phyloP scores from a whole-genome alignment of 306 rosid species.

The Vachellia collinsii region DNA sequence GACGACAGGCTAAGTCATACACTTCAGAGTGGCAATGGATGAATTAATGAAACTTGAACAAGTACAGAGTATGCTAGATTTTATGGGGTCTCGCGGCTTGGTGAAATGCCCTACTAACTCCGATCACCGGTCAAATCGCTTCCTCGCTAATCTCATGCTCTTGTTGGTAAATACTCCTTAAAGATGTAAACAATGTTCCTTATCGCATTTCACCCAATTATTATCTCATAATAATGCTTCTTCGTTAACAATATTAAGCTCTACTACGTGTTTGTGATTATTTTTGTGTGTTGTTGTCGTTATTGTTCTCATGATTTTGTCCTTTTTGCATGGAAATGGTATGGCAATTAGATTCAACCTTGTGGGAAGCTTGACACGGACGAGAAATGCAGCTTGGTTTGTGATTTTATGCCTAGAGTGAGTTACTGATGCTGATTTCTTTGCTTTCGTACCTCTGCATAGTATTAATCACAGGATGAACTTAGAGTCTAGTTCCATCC shows the following conservation, averaged over 20 bases:
- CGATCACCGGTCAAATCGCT: slow-evolving; percentile 46
- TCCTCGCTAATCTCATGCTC: slow-evolving; percentile 62
- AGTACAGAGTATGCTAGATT: slow-evolving; percentile 52
- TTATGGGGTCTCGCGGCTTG: slow-evolving; percentile 47
- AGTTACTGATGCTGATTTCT: slow-evolving; percentile 25
- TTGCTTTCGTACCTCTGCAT: slow-evolving; percentile 1
- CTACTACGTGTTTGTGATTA: background rate
- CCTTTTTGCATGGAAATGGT: background rate
- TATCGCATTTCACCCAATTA: background rate
- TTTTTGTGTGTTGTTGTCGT: background rate
- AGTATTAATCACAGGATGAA: background rate
- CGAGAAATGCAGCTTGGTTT: slow-evolving; percentile 60
- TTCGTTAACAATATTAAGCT: background rate
- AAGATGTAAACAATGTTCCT: background rate
- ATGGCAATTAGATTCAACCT: slow-evolving; percentile 55
- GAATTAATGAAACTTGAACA: slow-evolving; percentile 61
- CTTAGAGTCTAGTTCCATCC: background rate
- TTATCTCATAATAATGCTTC: background rate
- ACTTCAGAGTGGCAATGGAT: slow-evolving; percentile 43
- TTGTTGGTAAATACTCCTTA: slow-evolving; percentile 43
- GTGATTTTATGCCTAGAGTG: slow-evolving; percentile 58
- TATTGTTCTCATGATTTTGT: background rate
- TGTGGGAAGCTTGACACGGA: slow-evolving; percentile 61
- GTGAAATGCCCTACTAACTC: slow-evolving; percentile 23
- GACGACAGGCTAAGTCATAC: slow-evolving; percentile 8